Conservation (phyloP, 2,329 filamentous ascomycete genomes). For the Penicillium sp. region DNA sequence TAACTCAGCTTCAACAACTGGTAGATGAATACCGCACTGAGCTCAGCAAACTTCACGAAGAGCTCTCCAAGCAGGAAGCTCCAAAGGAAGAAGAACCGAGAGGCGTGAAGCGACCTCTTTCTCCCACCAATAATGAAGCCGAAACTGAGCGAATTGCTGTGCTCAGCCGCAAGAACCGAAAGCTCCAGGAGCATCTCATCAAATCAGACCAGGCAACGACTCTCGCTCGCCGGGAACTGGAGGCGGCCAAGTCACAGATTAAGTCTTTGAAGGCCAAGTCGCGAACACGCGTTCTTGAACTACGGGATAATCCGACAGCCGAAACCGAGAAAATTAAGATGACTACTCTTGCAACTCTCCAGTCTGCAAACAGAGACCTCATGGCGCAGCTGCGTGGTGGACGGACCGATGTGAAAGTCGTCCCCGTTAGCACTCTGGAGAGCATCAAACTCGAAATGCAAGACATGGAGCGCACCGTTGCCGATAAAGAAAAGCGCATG, state of each 20-base stretch:
- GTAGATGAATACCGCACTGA: slow-evolving; percentile 85
- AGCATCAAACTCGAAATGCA: slow-evolving; percentile 73
- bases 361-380: slow-evolving; percentile 80
- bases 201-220: slow-evolving; percentile 68
- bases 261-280: slow-evolving; percentile 64
- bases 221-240: slow-evolving; percentile 72
- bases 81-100: slow-evolving; percentile 39
- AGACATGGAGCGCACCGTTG: slow-evolving; percentile 68
- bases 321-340: slow-evolving; percentile 82
- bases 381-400: slow-evolving; percentile 66
- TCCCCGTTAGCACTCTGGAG: slow-evolving; percentile 75
- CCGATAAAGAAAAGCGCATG: slow-evolving; percentile 73
- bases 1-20: slow-evolving; percentile 79
- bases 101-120: slow-evolving; percentile 64
- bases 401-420: slow-evolving; percentile 55
- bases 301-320: slow-evolving; percentile 89
- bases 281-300: slow-evolving; percentile 77
- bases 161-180: slow-evolving; percentile 81
- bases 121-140: slow-evolving; percentile 55
- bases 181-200: slow-evolving; percentile 74
- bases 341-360: slow-evolving; percentile 72
- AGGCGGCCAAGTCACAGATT: slow-evolving; percentile 71
- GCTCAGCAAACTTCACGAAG: slow-evolving; percentile 69
- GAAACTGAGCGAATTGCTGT: slow-evolving; percentile 74
- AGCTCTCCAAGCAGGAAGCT: slow-evolving; percentile 67